phyloP scores from a whole-genome alignment of 805 yeast genomes.

The Candida silvatica region DNA sequence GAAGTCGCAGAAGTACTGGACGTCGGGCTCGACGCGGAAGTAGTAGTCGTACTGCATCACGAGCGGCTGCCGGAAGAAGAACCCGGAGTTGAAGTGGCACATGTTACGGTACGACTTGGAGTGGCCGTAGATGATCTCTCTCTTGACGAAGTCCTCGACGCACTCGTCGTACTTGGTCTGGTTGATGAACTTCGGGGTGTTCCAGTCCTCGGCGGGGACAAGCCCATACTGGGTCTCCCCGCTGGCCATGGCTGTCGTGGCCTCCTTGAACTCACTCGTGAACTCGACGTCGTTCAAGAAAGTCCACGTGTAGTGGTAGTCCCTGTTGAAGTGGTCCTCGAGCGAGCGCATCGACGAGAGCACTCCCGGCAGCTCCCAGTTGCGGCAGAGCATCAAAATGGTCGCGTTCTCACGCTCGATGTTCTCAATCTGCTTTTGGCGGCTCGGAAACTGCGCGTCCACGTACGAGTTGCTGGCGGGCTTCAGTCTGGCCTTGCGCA shows the following conservation, averaged over 20 bases:
- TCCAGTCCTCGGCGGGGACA: conserved; percentile 68
- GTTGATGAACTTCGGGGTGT: conserved; percentile 66
- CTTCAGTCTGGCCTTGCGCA: conserved; percentile 21
- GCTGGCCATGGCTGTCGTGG: conserved; percentile 52
- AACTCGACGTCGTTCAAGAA: conserved; percentile 71
- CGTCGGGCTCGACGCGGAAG: conserved; percentile 94
- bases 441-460: conserved; percentile 18
- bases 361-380: conserved; percentile 70
- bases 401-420: conserved; percentile 70
- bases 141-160: conserved; percentile 33
- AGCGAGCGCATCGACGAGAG: conserved; percentile 65
- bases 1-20: conserved; percentile 81
- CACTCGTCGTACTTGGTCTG: conserved; percentile 40
- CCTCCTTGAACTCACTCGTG: conserved; percentile 49
- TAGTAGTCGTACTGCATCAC: conserved; percentile 74
- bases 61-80: conserved; percentile 72
- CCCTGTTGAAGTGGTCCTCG: conserved; percentile 65
- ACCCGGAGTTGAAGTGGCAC: conserved; percentile 94
- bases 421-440: conserved; percentile 7
- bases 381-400: conserved; percentile 78
- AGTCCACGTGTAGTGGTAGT: conserved; percentile 69
- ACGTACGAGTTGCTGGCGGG: conserved; percentile 32
- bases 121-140: conserved; percentile 54
- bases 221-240: conserved; percentile 63
- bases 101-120: conserved; percentile 75